Evolutionary conservation across 2,329 filamentous ascomycete genomes (phyloP), one percentile per base, ranked within the genome.

Genomic region (Trichoderma pleuroti): DNA sequence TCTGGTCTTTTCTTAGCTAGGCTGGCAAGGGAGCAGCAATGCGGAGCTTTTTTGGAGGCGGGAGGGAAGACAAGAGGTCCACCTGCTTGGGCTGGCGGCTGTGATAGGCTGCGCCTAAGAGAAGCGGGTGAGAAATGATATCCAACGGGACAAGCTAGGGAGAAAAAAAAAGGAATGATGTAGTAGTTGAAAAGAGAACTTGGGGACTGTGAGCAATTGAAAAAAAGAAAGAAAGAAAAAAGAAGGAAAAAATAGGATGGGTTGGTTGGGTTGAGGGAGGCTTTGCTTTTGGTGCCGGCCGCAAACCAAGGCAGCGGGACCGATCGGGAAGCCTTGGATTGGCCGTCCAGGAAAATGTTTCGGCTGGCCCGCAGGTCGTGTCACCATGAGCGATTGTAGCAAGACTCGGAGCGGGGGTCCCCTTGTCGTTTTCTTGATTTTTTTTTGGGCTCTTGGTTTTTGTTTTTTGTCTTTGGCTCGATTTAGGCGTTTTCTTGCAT

Each of bases 21-120:
- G 26, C 5, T 32, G 34, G 57, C 36, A 60, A 60, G 65, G 65
- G 65, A 68, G 65, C 64, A 59, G 52, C 54, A 60, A 24, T 68
- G 65, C 65, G 65, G 65, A 68, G 65, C 65, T 59, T 68, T 68
- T 68, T 57, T 56, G 34, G 52, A 68, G 52, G 65, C 34, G 54
- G 34, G 36, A 34, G 52, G 30, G n/a, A 46, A 59, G 65, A 49
- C 36, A 46, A 21, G 24, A 21, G 65, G 65, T 68, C 65, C 65
- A 68, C 65, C 65, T 59, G 65, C 65, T 60, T 60, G 49, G 65
- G 52, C 36, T n/a, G 7, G 34, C 28, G 14, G 65, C 52, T 60
- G 65, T 68, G 65, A 68, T 68, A 68, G 65, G 65, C 36, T 68
- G 64, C 52, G 18, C 9, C 24, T 8, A 12, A 28, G 36, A 24